Evolutionary conservation across 805 yeast species (phyloP).

Genomic region (Schwanniomyces pseudopolymorphus): DNA sequence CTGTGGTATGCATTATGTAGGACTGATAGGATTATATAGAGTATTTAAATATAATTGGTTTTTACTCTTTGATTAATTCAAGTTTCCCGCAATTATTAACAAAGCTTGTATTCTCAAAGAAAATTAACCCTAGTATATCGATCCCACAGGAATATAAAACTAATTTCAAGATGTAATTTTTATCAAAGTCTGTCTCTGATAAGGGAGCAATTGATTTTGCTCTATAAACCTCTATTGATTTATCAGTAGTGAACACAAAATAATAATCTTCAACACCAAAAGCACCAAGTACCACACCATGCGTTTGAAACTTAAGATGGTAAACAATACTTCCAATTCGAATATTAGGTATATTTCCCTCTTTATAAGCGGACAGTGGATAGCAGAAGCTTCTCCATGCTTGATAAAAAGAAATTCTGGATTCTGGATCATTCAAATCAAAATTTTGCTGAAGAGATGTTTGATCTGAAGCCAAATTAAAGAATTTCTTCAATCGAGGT

Average conservation of each 20-base stretch:
- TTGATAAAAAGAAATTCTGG: slow-evolving; percentile 5
- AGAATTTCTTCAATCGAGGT: neutral
- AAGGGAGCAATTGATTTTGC: slow-evolving; percentile 6
- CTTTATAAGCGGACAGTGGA: neutral
- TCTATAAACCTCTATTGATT: slow-evolving; percentile 13
- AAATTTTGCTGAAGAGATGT: slow-evolving; percentile 1
- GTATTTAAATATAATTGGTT: too few relatives aligned
- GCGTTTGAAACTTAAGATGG: slow-evolving; percentile 5
- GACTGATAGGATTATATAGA: too few relatives aligned
- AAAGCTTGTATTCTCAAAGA: slow-evolving; percentile 4
- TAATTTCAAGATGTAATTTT: neutral
- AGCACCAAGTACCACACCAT: slow-evolving; percentile 3
- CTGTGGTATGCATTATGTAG: too few relatives aligned
- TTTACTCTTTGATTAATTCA: neutral
- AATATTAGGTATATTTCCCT: neutral
- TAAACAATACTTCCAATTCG: slow-evolving; percentile 4
- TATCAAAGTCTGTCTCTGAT: neutral
- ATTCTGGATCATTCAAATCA: slow-evolving; percentile 5
- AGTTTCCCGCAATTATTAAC: neutral
- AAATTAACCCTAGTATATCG: slow-evolving; percentile 10
- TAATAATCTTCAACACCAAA: slow-evolving; percentile 4
- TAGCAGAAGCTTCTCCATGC: neutral
- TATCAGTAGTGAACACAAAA: slow-evolving; percentile 14
- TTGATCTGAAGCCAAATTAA: neutral
- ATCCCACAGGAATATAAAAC: slow-evolving; percentile 8